These are phyloP conservation scores for Blumeriella jaapii DNA, from an alignment of 2,329 filamentous ascomycete species.

Conservation along the genomic window DNA sequence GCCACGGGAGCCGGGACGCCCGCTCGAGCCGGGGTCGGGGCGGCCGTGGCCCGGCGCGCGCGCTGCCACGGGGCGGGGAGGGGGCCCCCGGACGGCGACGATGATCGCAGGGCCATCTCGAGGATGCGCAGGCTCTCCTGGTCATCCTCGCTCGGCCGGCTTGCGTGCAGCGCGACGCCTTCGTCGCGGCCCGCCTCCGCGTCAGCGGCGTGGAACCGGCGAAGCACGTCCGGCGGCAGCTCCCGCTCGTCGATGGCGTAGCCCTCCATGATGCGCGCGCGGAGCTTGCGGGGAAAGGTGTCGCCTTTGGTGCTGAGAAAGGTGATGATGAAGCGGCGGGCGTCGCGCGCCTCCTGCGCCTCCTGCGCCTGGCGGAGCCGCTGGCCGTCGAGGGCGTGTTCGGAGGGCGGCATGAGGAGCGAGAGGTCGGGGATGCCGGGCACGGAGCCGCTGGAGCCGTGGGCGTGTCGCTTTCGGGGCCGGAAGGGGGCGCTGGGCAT, in stretches of 20 bases:
- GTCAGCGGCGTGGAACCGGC: constrained; percentile 9
- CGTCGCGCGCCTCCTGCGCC: constrained; percentile 16
- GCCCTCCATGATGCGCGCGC: constrained; percentile 17
- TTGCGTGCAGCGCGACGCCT: constrained; percentile 8
- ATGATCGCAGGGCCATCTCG: too few species aligned
- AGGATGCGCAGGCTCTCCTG: too few species aligned
- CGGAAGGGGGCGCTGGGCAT: neutral
- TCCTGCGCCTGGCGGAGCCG: constrained; percentile 9
- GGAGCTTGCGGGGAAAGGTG: constrained; percentile 15
- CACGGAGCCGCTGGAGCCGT: neutral
- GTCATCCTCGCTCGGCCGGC: too few species aligned
- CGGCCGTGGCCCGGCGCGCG: too few species aligned
- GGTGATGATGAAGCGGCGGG: constrained; percentile 18
- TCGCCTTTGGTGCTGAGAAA: constrained; percentile 20
- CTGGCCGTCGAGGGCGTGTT: constrained; percentile 5
- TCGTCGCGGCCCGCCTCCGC: constrained; percentile 9
- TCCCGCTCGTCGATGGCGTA: constrained; percentile 19
- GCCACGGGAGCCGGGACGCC: too few species aligned
- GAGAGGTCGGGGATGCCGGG: constrained; percentile 7
- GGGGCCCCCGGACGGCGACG: too few species aligned
- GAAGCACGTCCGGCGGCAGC: constrained; percentile 10
- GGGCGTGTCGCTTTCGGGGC: neutral
- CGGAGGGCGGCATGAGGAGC: constrained; percentile 17
- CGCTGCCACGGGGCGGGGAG: too few species aligned
- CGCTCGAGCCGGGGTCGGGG: too few species aligned